Evolutionary conservation across 2,329 filamentous ascomycete species (phyloP).

Genomic region (Sclerotinia trifoliorum): DNA sequence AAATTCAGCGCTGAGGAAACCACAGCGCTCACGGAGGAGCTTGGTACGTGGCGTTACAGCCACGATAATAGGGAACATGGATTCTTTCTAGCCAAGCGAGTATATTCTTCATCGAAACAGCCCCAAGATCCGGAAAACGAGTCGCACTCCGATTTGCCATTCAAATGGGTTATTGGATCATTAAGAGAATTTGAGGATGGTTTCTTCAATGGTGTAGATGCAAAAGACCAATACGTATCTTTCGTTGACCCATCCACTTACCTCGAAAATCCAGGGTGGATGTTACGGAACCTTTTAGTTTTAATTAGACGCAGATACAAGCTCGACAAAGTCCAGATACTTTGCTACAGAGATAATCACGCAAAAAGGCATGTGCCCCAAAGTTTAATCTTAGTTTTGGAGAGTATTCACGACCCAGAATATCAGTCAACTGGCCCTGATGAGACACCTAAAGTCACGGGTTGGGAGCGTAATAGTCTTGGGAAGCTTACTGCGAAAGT

Average conservation of each 20-base stretch:
- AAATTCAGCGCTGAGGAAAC: slow-evolving; percentile 68
- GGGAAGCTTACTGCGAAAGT: slow-evolving; percentile 76
- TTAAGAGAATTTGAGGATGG: slow-evolving; percentile 78
- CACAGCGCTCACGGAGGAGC: slow-evolving; percentile 72
- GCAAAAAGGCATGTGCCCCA: slow-evolving; percentile 73
- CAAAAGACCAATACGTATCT: slow-evolving; percentile 76
- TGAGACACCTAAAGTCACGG: slow-evolving; percentile 81
- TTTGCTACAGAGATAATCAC: slow-evolving; percentile 88
- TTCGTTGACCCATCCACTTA: slow-evolving; percentile 96
- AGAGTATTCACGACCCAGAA: slow-evolving; percentile 29
- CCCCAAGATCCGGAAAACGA: slow-evolving; percentile 54
- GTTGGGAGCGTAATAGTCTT: slow-evolving; percentile 83
- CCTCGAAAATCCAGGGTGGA: slow-evolving; percentile 83
- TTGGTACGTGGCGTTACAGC: slow-evolving; percentile 84
- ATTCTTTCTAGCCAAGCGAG: slow-evolving; percentile 90
- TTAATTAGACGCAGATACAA: slow-evolving; percentile 80
- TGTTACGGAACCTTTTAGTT: slow-evolving; percentile 82
- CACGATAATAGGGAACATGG: slow-evolving; percentile 83
- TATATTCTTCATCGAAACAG: slow-evolving; percentile 42
- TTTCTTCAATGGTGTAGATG: slow-evolving; percentile 73
- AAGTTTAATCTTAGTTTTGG: slow-evolving; percentile 68
- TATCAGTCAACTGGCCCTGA: slow-evolving; percentile 19
- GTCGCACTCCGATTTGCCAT: slow-evolving; percentile 44
- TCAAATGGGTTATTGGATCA: slow-evolving; percentile 73
- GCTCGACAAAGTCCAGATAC: slow-evolving; percentile 72